These are phyloP conservation scores for Trebouxiophyceae sp. DNA, from an alignment of 163 green algal species.

Conservation along the genomic window DNA sequence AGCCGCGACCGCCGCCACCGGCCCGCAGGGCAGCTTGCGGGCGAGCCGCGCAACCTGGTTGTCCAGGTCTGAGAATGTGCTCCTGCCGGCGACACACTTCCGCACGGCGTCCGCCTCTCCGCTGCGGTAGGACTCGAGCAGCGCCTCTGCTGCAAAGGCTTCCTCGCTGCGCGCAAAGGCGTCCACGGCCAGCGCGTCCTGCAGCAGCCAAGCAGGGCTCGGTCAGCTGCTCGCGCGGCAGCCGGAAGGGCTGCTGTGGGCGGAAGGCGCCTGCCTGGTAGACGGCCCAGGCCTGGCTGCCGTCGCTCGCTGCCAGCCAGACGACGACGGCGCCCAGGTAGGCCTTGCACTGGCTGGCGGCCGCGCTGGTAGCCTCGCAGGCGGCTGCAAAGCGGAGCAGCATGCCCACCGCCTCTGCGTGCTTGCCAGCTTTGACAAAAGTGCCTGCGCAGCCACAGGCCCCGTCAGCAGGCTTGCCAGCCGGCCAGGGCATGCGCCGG, in stretches of 20 bases:
- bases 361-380: constrained; percentile 24
- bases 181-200: constrained; percentile 57
- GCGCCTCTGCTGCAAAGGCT: constrained; percentile 55
- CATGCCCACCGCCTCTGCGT: constrained; percentile 38
- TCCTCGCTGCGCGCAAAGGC: constrained; percentile 54
- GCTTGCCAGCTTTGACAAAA: too few species aligned
- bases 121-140: constrained; percentile 62
- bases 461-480: constrained; percentile 12
- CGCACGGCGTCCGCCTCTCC: constrained; percentile 17
- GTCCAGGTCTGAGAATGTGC: constrained; percentile 50
- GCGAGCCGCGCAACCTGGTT: constrained; percentile 40
- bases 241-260: too few species aligned
- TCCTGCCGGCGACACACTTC: constrained; percentile 27
- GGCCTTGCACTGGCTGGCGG: constrained; percentile 45
- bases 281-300: constrained; percentile 37
- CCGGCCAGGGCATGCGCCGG: background rate
- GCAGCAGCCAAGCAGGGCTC: constrained; percentile 10
- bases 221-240: too few species aligned
- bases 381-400: constrained; percentile 54
- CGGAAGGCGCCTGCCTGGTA: constrained; percentile 39
- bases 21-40: constrained; percentile 29
- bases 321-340: constrained; percentile 63
- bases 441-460: constrained; percentile 21
- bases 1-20: constrained; percentile 18
- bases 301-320: constrained; percentile 42